phyloP scores from a whole-genome alignment of 805 yeast genomes.

The Tanozyma kutaoensis region DNA sequence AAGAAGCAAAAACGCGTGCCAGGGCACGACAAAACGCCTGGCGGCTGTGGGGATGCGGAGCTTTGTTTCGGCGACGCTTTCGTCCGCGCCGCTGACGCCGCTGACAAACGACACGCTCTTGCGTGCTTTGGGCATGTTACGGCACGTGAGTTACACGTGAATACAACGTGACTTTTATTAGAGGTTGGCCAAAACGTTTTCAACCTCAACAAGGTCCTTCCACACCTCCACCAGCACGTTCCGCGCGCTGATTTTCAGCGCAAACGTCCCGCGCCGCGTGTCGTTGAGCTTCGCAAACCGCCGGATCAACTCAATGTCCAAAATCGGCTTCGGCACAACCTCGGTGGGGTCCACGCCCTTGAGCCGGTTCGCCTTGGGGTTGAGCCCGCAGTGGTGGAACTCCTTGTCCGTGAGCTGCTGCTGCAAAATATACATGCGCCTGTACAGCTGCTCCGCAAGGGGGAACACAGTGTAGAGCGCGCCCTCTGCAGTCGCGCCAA shows the following conservation, averaged over 20 bases:
- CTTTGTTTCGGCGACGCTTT: not conserved
- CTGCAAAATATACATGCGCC: conserved; percentile 74
- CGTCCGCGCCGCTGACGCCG: not conserved
- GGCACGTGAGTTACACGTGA: not conserved
- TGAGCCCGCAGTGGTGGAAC: conserved; percentile 62
- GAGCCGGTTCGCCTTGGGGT: conserved; percentile 61
- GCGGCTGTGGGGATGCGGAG: too few species aligned
- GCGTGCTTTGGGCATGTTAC: conserved; percentile 2
- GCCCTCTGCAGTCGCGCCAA: conserved; percentile 75
- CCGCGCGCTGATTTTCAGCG: conserved; percentile 43
- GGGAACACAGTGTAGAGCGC: conserved; percentile 65
- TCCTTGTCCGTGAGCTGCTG: conserved; percentile 79
- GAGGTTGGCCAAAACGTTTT: conserved; percentile 21
- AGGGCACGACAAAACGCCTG: too few species aligned
- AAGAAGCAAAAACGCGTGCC: too few species aligned
- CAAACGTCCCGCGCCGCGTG: conserved; percentile 39
- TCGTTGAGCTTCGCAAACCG: conserved; percentile 42
- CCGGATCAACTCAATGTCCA: conserved; percentile 48
- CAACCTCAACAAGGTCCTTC: conserved; percentile 51
- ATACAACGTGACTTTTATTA: conserved; percentile 1
- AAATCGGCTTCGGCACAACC: conserved; percentile 59
- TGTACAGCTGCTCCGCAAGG: conserved; percentile 57
- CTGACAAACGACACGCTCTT: conserved; percentile 6
- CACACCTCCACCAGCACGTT: conserved; percentile 48
- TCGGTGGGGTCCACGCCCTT: too few species aligned